A percentile compares a stretch with the other conserved stretches of the same genome.
Conservation (phyloP, 169 alveolate species). For the Babesia divergens region DNA sequence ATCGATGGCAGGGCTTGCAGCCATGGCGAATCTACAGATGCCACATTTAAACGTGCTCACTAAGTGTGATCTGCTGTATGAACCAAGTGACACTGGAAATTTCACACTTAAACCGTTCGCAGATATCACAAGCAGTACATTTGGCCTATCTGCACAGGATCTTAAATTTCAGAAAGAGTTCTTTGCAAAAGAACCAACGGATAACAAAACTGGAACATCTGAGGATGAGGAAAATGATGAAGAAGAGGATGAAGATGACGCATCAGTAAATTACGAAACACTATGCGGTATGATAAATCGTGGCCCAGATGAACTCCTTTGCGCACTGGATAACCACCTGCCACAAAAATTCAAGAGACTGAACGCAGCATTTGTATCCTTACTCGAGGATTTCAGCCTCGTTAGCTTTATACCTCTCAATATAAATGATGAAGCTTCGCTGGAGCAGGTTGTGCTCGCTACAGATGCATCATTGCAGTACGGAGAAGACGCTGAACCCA, state of each 20-base stretch:
- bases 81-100: slow-evolving; percentile 36
- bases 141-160: slow-evolving; percentile 57
- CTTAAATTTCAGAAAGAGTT: slow-evolving; percentile 41
- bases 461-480: slow-evolving; percentile 74
- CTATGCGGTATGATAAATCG: slow-evolving; percentile 41
- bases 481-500: slow-evolving; percentile 80
- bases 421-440: slow-evolving; percentile 72
- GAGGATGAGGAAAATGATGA: slow-evolving; percentile 14
- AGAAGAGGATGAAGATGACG: neutral
- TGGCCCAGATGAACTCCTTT: slow-evolving; percentile 55
- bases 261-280: slow-evolving; percentile 27
- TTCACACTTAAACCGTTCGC: slow-evolving; percentile 45
- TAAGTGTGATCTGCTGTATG: slow-evolving; percentile 90
- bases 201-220: neutral
- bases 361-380: slow-evolving; percentile 73
- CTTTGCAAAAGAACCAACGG: neutral
- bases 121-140: slow-evolving; percentile 65
- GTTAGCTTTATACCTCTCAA: slow-evolving; percentile 75
- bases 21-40: slow-evolving; percentile 92
- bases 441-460: slow-evolving; percentile 69
- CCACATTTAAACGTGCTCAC: slow-evolving; percentile 94
- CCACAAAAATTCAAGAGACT: slow-evolving; percentile 68
- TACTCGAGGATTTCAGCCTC: slow-evolving; percentile 73
- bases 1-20: slow-evolving; percentile 89
- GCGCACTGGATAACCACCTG: slow-evolving; percentile 53